phyloP scores from a whole-genome alignment of 225 moss, liverwort and hornwort genomes.

The Lunularia cruciata region DNA sequence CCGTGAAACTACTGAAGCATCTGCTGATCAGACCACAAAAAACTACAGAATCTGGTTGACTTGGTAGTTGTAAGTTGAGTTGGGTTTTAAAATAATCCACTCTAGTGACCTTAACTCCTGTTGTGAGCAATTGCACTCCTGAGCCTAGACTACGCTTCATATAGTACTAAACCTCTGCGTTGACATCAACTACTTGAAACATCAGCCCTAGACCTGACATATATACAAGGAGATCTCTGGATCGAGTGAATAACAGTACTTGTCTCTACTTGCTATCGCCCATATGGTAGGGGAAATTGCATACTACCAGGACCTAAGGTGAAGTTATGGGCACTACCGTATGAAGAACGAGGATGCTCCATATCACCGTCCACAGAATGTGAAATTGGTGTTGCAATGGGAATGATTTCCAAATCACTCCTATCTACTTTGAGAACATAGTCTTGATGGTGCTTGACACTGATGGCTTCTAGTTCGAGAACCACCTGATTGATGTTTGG shows the following conservation, averaged over 20 bases:
- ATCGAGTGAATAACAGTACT: neutral
- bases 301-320: neutral
- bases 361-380: no score
- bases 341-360: neutral
- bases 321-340: slow-evolving; percentile 2
- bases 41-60: slow-evolving; percentile 12
- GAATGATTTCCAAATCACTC: neutral
- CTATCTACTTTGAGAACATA: neutral
- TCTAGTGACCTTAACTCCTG: neutral
- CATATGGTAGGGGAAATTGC: neutral
- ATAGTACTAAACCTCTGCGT: neutral
- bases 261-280: neutral
- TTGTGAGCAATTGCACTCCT: neutral
- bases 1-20: no score
- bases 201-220: slow-evolving; percentile 10
- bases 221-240: neutral
- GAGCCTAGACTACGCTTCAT: neutral
- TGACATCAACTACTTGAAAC: neutral
- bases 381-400: neutral
- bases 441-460: neutral
- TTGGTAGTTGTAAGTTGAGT: neutral
- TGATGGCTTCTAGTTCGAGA: neutral
- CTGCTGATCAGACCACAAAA: no score
- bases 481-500: slow-evolving; percentile 27
- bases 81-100: slow-evolving; percentile 2